Evolutionary conservation across 805 yeast genomes (phyloP).

Genomic region (Metschnikowia cerradonensis): DNA sequence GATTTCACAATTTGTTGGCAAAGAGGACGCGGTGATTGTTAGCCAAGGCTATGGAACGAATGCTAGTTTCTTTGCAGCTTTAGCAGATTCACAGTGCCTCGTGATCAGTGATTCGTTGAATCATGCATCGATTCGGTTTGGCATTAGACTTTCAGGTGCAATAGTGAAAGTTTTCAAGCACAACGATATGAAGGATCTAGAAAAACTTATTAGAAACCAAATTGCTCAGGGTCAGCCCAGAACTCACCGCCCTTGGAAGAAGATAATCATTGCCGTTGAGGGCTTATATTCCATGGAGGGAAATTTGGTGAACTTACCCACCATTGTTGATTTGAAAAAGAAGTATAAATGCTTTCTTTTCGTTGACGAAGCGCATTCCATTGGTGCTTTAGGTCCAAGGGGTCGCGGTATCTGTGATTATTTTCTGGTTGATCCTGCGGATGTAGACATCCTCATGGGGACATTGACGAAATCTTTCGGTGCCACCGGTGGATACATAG

Average conservation of each 20-base stretch:
- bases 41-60: constrained; percentile 97
- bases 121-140: constrained; percentile 94
- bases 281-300: constrained; percentile 95
- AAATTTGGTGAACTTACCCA: constrained; percentile 78
- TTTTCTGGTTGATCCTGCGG: constrained; percentile 71
- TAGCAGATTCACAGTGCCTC: constrained; percentile 82
- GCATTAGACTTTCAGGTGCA: constrained; percentile 89
- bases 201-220: constrained; percentile 71
- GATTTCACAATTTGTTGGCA: constrained; percentile 83
- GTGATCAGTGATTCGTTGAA: constrained; percentile 92
- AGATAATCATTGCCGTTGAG: constrained; percentile 80
- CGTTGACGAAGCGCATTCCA: constrained; percentile 97
- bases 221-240: constrained; percentile 94
- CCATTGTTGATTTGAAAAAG: constrained; percentile 63
- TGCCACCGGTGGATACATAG: constrained; percentile 96
- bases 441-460: constrained; percentile 91
- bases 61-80: constrained; percentile 76
- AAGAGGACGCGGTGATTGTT: constrained; percentile 80
- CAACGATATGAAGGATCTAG: constrained; percentile 80
- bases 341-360: constrained; percentile 87
- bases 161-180: constrained; percentile 89
- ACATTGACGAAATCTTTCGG: constrained; percentile 97
- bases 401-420: constrained; percentile 97
- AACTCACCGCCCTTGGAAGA: constrained; percentile 94
- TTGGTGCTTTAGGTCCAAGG: constrained; percentile 95